phyloP scores from a whole-genome alignment of 2,329 filamentous ascomycete species.

The Blastomyces percursus region DNA sequence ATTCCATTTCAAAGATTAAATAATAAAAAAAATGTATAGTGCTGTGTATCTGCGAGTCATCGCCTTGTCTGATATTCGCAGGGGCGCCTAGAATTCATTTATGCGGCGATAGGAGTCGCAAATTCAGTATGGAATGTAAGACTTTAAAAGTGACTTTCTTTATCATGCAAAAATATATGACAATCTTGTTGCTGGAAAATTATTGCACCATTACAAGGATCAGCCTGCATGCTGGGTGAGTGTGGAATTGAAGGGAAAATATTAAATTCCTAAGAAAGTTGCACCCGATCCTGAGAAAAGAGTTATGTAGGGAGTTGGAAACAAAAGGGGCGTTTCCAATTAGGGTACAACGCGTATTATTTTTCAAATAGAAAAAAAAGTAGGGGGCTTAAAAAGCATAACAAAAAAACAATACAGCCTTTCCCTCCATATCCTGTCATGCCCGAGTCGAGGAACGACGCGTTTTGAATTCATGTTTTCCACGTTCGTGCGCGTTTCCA shows the following conservation, averaged over 20 bases:
- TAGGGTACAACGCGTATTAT: background rate
- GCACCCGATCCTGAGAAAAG: background rate
- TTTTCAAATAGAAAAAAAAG: background rate
- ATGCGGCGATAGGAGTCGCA: background rate
- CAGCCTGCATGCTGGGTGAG: background rate
- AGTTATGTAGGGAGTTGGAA: background rate
- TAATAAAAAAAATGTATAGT: background rate
- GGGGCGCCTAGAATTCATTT: background rate
- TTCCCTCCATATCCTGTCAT: background rate
- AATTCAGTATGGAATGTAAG: background rate
- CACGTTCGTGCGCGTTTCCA: background rate
- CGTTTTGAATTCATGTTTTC: background rate
- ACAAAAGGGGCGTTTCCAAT: background rate
- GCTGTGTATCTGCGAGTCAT: background rate
- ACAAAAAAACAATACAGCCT: background rate
- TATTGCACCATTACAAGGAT: background rate
- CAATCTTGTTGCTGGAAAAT: background rate
- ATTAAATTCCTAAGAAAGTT: background rate
- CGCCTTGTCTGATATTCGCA: background rate
- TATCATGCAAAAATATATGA: background rate
- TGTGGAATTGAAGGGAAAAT: background rate
- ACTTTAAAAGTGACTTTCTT: background rate
- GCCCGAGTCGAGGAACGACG: background rate
- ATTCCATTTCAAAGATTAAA: background rate
- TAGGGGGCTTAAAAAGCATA: background rate